Conservation (phyloP, 2,329 filamentous ascomycete species). For the Orbilia javanica region DNA sequence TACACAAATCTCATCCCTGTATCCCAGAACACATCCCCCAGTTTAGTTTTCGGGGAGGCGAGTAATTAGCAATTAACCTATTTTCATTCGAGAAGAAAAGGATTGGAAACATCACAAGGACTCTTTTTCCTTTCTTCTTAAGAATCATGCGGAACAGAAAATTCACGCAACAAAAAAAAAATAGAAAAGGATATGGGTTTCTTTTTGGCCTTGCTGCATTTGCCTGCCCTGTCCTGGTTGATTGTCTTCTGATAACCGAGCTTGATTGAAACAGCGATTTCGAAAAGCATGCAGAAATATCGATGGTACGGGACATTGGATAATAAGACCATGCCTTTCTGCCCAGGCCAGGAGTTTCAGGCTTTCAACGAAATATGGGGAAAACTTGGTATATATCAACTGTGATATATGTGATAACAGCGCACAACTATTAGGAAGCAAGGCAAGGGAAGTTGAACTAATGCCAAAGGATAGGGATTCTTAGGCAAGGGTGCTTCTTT, state of each 20-base stretch:
- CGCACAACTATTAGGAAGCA: background rate
- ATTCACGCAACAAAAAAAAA: constrained; percentile 39
- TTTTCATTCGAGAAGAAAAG: constrained; percentile 16
- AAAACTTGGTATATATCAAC: constrained; percentile 18
- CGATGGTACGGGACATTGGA: constrained; percentile 31
- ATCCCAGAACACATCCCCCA: constrained; percentile 4
- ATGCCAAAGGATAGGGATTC: constrained; percentile 1
- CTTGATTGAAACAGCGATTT: constrained; percentile 11
- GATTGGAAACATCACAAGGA: constrained; percentile 25
- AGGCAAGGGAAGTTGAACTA: background rate
- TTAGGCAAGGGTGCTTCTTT: background rate
- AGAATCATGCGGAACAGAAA: constrained; percentile 4
- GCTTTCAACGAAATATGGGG: constrained; percentile 27
- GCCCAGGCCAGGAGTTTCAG: constrained; percentile 3
- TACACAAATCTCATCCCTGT: constrained; percentile 59
- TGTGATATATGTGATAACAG: constrained; percentile 13
- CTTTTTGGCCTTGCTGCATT: background rate
- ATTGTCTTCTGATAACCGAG: constrained; percentile 35
- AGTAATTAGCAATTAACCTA: constrained; percentile 28
- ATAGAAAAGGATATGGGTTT: background rate
- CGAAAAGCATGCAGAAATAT: constrained; percentile 11
- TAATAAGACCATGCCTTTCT: constrained; percentile 43
- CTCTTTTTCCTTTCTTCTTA: background rate
- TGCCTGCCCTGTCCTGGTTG: constrained; percentile 22
- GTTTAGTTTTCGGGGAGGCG: constrained; percentile 24